phyloP scores from a whole-genome alignment of 768 basidiomycete species.

The Thelephora aurantiotincta region DNA sequence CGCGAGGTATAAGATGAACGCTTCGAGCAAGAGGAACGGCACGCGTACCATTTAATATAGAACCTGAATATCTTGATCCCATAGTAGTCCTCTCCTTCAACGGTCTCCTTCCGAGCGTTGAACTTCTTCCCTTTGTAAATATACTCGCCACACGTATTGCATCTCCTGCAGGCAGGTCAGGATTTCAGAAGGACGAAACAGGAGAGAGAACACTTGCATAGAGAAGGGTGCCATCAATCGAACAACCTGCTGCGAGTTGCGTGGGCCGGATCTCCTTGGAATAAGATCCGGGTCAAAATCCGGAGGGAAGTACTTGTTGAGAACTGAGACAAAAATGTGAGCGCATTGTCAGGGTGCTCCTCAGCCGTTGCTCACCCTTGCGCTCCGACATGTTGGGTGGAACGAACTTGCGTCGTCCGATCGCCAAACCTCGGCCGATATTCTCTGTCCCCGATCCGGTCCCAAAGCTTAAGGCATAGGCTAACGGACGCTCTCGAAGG shows the following conservation, averaged over 20 bases:
- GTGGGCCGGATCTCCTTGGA: conserved; percentile 76
- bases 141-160: conserved; percentile 95
- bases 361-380: conserved; percentile 37
- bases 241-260: conserved; percentile 94
- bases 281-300: conserved; percentile 98
- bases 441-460: too few species aligned
- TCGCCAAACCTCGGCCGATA: too few species aligned
- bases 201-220: conserved; percentile 44
- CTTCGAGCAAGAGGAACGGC: conserved; percentile 12
- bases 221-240: conserved; percentile 99
- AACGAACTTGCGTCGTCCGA: too few species aligned
- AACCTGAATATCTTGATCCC: conserved; percentile 95
- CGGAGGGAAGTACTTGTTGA: conserved; percentile 95
- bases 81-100: conserved; percentile 93
- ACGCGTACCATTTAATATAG: conserved; percentile 74
- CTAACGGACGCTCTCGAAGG: too few species aligned
- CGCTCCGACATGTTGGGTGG: conserved; percentile 37
- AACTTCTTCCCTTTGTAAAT: conserved; percentile 99
- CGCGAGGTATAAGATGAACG: too few species aligned
- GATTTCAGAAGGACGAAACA: neutral
- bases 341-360: neutral
- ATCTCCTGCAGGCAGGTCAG: conserved; percentile 38
- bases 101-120: conserved; percentile 97
- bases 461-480: too few species aligned
- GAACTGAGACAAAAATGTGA: conserved; percentile 30